A percentile compares a stretch with the other conserved stretches of the same genome.
Evolutionary conservation across 306 rosid genomes (phyloP).

Genomic region (Citrullus mucosospermus): DNA sequence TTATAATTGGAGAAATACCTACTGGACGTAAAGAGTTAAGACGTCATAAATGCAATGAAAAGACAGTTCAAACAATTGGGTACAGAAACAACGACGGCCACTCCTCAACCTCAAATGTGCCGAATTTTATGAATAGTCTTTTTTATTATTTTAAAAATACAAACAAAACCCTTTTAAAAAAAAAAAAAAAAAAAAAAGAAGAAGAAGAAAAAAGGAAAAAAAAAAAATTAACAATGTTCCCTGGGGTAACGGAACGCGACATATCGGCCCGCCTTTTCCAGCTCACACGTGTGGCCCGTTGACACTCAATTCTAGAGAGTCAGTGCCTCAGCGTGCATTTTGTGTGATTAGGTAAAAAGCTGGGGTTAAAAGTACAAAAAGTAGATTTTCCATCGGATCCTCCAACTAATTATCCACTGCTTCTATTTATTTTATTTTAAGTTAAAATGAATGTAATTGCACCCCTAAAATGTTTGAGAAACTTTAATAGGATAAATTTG

Average conservation of each 20-base stretch:
- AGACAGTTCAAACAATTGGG: conserved; percentile 1
- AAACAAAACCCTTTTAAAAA: neutral
- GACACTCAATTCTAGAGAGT: neutral
- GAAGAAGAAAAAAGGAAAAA: neutral
- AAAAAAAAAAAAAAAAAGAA: neutral
- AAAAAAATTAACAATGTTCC: neutral
- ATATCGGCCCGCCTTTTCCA: neutral
- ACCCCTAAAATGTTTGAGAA: too few relatives aligned
- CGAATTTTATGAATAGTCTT: neutral
- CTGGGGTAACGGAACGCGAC: neutral
- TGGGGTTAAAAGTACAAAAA: conserved; percentile 2
- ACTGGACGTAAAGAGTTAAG: neutral
- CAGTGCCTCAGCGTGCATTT: neutral
- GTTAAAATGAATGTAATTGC: too few relatives aligned
- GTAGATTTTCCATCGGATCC: neutral
- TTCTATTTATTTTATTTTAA: neutral
- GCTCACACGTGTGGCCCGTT: conserved; percentile 1
- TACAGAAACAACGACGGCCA: neutral
- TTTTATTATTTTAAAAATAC: neutral
- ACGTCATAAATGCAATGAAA: conserved; percentile 4
- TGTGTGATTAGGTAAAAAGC: neutral
- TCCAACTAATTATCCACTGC: neutral
- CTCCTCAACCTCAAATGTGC: neutral
- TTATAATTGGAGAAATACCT: neutral
- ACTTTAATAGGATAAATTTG: too few relatives aligned